These are phyloP conservation scores for Schwanniomyces occidentalis DNA, from an alignment of 805 yeast genomes.

Conservation along the genomic window DNA sequence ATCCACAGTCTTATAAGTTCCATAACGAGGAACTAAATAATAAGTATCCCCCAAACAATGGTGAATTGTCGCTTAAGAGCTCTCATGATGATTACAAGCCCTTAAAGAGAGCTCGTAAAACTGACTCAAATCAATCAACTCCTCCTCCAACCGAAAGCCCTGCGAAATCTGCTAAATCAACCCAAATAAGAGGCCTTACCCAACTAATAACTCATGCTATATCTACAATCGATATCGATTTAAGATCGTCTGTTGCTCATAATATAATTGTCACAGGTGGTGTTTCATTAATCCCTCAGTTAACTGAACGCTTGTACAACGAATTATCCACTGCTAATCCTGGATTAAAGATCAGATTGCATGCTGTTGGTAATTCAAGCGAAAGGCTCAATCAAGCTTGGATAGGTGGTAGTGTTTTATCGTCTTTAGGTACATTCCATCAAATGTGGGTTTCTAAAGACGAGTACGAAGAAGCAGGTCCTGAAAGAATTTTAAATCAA, in stretches of 20 bases:
- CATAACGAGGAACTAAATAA: conserved; percentile 17
- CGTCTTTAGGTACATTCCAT: conserved; percentile 90
- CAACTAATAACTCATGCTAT: conserved; percentile 58
- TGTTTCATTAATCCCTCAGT: conserved; percentile 74
- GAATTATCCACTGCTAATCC: conserved; percentile 75
- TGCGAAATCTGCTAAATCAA: conserved; percentile 4
- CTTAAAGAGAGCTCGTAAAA: conserved; percentile 56
- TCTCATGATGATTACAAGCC: conserved; percentile 70
- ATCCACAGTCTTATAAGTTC: conserved; percentile 50
- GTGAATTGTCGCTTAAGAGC: conserved; percentile 49
- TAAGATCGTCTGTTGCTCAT: conserved; percentile 83
- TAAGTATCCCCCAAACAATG: conserved; percentile 46
- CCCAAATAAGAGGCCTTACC: conserved; percentile 50
- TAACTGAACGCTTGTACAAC: conserved; percentile 70
- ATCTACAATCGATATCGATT: conserved; percentile 70
- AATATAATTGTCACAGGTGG: conserved; percentile 89
- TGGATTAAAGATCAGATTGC: conserved; percentile 80
- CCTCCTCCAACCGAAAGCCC: conserved; percentile 22
- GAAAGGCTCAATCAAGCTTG: conserved; percentile 84
- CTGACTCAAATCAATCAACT: conserved; percentile 33
- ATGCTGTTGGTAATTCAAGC: conserved; percentile 72
- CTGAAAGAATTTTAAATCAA: conserved; percentile 73
- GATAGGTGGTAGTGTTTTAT: conserved; percentile 89
- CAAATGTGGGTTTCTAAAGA: conserved; percentile 89
- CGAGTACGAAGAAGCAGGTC: conserved; percentile 88